Percentiles rank a stretch among this genome's conserved stretches.
Evolutionary conservation across 2,329 filamentous ascomycete species (phyloP).

Genomic region (Fusarium devonianum): DNA sequence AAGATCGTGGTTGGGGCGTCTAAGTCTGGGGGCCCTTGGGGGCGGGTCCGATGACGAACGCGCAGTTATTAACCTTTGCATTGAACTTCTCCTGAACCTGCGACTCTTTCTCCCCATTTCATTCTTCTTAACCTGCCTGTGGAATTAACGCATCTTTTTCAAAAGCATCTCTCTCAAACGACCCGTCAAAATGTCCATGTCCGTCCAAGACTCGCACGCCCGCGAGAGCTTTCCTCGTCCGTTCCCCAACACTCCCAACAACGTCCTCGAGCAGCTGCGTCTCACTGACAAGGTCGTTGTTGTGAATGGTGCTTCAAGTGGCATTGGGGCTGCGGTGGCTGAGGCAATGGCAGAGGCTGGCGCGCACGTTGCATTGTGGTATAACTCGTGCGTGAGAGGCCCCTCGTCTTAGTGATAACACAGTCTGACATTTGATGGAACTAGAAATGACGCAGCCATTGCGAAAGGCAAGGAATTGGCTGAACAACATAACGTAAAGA

Average conservation of each 20-base stretch:
- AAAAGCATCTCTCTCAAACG: not conserved
- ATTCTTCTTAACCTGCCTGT: too few relatives aligned
- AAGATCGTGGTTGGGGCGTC: not conserved
- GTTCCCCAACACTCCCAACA: conserved; percentile 40
- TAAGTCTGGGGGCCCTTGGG: too few relatives aligned
- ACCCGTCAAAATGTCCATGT: conserved; percentile 2
- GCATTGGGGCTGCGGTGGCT: conserved; percentile 53
- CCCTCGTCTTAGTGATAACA: not conserved
- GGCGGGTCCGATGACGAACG: not conserved
- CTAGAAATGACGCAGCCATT: conserved; percentile 46
- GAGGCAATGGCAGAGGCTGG: conserved; percentile 56
- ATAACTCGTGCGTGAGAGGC: conserved; percentile 40
- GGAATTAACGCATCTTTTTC: too few relatives aligned
- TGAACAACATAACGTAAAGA: conserved; percentile 46
- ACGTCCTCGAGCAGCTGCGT: conserved; percentile 54
- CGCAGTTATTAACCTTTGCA: too few relatives aligned
- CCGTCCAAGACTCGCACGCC: not conserved
- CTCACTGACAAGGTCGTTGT: conserved; percentile 52
- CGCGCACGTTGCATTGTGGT: conserved; percentile 49
- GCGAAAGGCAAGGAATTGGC: conserved; percentile 46
- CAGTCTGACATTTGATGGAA: not conserved
- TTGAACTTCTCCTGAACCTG: not conserved
- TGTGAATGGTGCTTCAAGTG: conserved; percentile 56
- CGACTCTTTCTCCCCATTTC: not conserved
- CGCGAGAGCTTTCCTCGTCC: conserved; percentile 25